A percentile compares a stretch with the other conserved stretches of the same genome.
Conservation (phyloP, 2,329 filamentous ascomycete genomes). For the Exserohilum rostratum region DNA sequence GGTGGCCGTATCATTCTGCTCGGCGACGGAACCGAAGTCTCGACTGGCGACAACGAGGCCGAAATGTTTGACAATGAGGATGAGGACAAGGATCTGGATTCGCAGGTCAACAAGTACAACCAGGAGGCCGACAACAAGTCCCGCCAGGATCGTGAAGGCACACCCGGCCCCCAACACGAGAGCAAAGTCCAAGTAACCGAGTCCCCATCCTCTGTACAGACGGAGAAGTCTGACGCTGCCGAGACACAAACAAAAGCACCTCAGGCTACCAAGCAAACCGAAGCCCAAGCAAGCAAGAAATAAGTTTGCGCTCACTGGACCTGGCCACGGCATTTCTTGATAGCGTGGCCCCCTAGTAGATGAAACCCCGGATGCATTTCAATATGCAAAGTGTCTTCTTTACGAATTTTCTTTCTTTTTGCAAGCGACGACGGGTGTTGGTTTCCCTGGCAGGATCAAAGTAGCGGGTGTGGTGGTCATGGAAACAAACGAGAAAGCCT, state of each 20-base stretch:
- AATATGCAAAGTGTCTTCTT: conserved; percentile 20
- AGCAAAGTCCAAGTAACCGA: conserved; percentile 34
- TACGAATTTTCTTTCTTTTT: conserved; percentile 20
- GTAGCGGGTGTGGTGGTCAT: conserved; percentile 29
- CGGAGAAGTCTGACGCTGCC: conserved; percentile 41
- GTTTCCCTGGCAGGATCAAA: conserved; percentile 29
- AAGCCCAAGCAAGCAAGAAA: conserved; percentile 28
- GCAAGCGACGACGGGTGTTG: conserved; percentile 19
- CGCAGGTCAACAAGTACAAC: conserved; percentile 74
- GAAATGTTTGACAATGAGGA: conserved; percentile 95
- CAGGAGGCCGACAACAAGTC: conserved; percentile 31
- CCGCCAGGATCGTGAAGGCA: conserved; percentile 32
- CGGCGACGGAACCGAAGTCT: conserved; percentile 90
- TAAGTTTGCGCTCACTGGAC: conserved; percentile 18
- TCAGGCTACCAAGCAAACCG: conserved; percentile 25
- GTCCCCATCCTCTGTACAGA: conserved; percentile 47
- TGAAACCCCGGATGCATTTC: conserved; percentile 3
- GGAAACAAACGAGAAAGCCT: conserved; percentile 28
- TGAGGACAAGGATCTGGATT: conserved; percentile 81
- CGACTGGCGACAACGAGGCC: conserved; percentile 85
- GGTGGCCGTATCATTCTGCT: conserved; percentile 87
- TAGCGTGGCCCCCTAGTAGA: not conserved
- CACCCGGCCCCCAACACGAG: conserved; percentile 31
- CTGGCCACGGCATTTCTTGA: conserved; percentile 4
- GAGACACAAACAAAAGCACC: conserved; percentile 21